Evolutionary conservation across 2,329 filamentous ascomycete species (phyloP).

Genomic region (Colletotrichum spaethianum): DNA sequence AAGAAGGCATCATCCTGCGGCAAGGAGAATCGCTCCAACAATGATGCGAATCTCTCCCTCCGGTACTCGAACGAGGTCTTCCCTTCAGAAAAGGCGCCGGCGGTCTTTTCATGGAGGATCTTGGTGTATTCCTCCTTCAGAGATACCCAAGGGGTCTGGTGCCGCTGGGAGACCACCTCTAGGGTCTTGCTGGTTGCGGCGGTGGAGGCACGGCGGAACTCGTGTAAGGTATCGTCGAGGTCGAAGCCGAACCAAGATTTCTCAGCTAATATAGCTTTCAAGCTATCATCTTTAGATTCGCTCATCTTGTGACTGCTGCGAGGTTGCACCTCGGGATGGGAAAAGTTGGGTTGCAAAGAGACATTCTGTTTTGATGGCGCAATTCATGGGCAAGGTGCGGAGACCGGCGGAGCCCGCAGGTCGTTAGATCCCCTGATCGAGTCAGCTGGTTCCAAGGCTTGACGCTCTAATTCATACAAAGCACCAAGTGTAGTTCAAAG

Average conservation of each 20-base stretch:
- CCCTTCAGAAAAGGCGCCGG: constrained; percentile 59
- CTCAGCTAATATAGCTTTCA: too few relatives aligned
- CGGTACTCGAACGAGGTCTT: constrained; percentile 60
- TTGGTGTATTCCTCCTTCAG: constrained; percentile 49
- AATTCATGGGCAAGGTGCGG: background rate
- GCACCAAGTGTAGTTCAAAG: background rate
- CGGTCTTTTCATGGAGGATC: constrained; percentile 53
- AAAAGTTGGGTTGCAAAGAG: constrained; percentile 46
- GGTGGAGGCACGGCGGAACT: constrained; percentile 58
- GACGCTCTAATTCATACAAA: background rate
- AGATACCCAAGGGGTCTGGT: constrained; percentile 30
- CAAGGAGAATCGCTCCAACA: constrained; percentile 49
- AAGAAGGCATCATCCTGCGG: constrained; percentile 42
- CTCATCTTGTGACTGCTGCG: too few relatives aligned
- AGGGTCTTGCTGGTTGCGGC: constrained; percentile 53
- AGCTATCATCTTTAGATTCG: too few relatives aligned
- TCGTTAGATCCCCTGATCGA: background rate
- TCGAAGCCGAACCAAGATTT: constrained; percentile 60
- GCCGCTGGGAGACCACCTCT: constrained; percentile 44
- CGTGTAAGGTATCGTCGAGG: constrained; percentile 64
- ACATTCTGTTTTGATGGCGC: constrained; percentile 45
- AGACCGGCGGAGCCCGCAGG: background rate
- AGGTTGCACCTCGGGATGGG: too few relatives aligned
- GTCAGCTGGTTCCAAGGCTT: background rate
- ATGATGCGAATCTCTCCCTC: constrained; percentile 53